phyloP scores from a whole-genome alignment of 352 stramenopile genomes.

The Phytophthora cactorum region DNA sequence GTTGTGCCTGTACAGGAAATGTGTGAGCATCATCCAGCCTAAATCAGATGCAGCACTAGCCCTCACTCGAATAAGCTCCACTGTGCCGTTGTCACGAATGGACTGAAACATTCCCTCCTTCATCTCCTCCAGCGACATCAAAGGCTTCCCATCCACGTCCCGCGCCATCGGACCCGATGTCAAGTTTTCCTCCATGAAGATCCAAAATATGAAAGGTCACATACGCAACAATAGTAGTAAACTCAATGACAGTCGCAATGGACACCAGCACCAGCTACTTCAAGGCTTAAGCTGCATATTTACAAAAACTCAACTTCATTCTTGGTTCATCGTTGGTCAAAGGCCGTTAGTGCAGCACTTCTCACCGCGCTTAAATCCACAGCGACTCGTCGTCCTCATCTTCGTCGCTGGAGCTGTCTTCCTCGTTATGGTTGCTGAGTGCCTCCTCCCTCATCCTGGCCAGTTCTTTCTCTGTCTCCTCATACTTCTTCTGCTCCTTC shows the following conservation, averaged over 20 bases:
- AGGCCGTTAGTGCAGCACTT: too few species aligned
- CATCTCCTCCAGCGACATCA: slow-evolving; percentile 69
- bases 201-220: slow-evolving; percentile 33
- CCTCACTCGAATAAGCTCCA: slow-evolving; percentile 65
- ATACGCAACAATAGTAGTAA: too few species aligned
- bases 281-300: not conserved
- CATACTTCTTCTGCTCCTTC: slow-evolving; percentile 34
- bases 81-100: slow-evolving; percentile 64
- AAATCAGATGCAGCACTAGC: not conserved
- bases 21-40: not conserved
- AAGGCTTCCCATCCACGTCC: slow-evolving; percentile 26
- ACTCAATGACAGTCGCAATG: too few species aligned
- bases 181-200: slow-evolving; percentile 23
- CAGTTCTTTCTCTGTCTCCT: slow-evolving; percentile 35
- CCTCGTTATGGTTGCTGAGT: slow-evolving; percentile 28
- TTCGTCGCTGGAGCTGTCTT: slow-evolving; percentile 34
- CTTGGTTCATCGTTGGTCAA: too few species aligned
- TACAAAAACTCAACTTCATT: too few species aligned
- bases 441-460: slow-evolving; percentile 20
- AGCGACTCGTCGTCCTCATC: slow-evolving; percentile 47
- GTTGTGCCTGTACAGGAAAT: slow-evolving; percentile 49
- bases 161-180: slow-evolving; percentile 1
- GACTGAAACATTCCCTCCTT: slow-evolving; percentile 78
- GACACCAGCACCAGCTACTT: too few species aligned
- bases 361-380: slow-evolving; percentile 41